Base-by-base conservation (phyloP, 192 early-diverging fungal genomes). In the Coemansia sp. region DNA sequence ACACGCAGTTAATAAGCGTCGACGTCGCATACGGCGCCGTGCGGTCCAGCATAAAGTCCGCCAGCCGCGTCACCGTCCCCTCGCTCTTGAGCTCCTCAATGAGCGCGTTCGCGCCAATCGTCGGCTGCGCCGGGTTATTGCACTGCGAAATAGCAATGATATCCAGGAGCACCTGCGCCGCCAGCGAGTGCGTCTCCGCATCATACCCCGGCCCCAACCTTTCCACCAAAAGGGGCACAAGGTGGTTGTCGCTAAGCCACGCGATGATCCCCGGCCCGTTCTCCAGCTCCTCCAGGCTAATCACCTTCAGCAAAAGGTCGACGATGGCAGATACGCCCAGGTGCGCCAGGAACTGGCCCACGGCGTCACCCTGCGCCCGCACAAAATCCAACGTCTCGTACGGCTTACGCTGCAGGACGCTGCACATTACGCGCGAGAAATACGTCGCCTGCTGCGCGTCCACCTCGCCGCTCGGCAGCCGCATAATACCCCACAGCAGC, bases 1-100 rank as follows among this genome's bases (percentile, higher is more conserved):
- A 93, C 35, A 97, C 93, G 69, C 94, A 95, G 75, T 95, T 98
- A 63, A 90, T 93, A 34, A 99, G 86, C 21, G 93, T 91, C 17
- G 93, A 96, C 1, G 93, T 91, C 24, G 92, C 88, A 73, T 92
- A 85, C 14, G 93, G 91, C 8, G 91, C 94, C 3, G 76, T 66
- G 40, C 70, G 77, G 68, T 79, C 79, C 53, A 99, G 88, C 98
- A 99, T 99, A 68, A 89, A 98, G 44, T 84, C 82, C 13, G 93
- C 89, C 27, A 99, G 86, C 42, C 91, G 85, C 27, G 82, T 67
- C 51, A 97, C 89, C 13, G 90, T 92, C n/a, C 75, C 81, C 70
- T 91, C 90, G 70, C 94, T 95, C 67, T 87, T 88, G 75, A 91
- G 82, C 71, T 89, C 87, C 27, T 77, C 85, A 62, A 88, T 88